phyloP scores from a whole-genome alignment of 768 basidiomycete genomes.

The Trametes cingulata region DNA sequence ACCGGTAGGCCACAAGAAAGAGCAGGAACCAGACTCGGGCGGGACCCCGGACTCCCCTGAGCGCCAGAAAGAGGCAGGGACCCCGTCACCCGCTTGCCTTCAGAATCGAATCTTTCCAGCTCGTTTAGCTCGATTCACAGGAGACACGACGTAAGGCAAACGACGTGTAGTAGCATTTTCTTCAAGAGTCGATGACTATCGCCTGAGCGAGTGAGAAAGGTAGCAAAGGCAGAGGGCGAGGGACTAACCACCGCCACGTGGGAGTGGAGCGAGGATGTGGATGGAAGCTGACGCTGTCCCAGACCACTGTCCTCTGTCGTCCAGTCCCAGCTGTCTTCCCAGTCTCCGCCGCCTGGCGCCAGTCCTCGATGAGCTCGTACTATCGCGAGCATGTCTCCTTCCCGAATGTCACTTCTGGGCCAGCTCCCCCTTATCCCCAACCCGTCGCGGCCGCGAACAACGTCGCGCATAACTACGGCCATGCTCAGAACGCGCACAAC shows the following conservation, averaged over 20 bases:
- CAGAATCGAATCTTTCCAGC: neutral
- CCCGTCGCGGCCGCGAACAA: slow-evolving; percentile 1
- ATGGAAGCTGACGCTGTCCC: slow-evolving; percentile 1
- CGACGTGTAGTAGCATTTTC: neutral
- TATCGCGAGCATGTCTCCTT: slow-evolving; percentile 23
- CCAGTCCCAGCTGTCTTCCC: slow-evolving; percentile 6
- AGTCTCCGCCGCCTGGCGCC: neutral
- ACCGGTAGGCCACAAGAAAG: neutral
- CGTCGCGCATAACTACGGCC: neutral
- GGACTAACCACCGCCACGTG: slow-evolving; percentile 17
- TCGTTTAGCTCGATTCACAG: neutral
- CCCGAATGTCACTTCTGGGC: slow-evolving; percentile 14
- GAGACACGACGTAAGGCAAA: neutral
- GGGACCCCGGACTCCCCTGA: slow-evolving; percentile 1
- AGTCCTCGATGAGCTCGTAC: slow-evolving; percentile 21
- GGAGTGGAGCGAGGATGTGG: neutral
- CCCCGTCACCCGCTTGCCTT: neutral
- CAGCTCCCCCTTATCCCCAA: slow-evolving; percentile 8
- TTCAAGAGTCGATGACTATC: no score
- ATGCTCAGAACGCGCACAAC: neutral
- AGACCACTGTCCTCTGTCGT: neutral
- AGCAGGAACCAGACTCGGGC: slow-evolving; percentile 4
- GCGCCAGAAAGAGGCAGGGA: neutral
- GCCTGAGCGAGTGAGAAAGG: neutral
- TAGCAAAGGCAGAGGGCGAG: neutral